These are phyloP conservation scores for Senna tora DNA, from an alignment of 306 rosid genomes.

Conservation along the genomic window DNA sequence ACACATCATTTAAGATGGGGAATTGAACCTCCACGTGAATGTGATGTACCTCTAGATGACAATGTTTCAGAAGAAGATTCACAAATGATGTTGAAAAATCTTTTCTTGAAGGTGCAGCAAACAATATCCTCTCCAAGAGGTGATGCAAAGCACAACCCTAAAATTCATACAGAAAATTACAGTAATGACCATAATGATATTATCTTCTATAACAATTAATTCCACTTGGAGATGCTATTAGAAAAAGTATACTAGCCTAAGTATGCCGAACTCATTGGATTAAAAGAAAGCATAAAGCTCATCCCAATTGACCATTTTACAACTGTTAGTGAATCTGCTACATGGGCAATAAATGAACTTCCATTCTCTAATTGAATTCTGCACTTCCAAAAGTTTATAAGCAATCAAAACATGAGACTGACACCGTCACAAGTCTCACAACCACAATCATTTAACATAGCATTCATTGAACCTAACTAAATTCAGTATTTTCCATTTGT, in stretches of 20 bases:
- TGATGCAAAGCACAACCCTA: constrained; percentile 86
- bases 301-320: constrained; percentile 1
- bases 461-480: neutral
- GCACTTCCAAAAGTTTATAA: neutral
- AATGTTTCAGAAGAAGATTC: constrained; percentile 67
- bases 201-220: constrained; percentile 28
- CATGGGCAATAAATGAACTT: neutral
- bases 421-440: constrained; percentile 6
- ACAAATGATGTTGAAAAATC: constrained; percentile 50
- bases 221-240: constrained; percentile 12
- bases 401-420: constrained; percentile 7
- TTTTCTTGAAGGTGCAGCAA: constrained; percentile 46
- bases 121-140: constrained; percentile 63
- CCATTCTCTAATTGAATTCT: constrained; percentile 4
- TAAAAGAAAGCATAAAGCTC: constrained; percentile 3
- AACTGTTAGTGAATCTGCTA: neutral
- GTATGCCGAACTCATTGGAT: neutral
- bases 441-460: neutral
- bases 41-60: constrained; percentile 56
- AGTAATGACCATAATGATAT: constrained; percentile 29
- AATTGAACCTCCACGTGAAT: constrained; percentile 54
- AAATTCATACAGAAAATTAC: constrained; percentile 43
- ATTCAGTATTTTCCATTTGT: constrained; percentile 24
- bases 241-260: neutral
- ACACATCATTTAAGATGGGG: constrained; percentile 53